Base-by-base conservation (phyloP, 176 grass and related monocot species). In the Paspalum notatum region DNA sequence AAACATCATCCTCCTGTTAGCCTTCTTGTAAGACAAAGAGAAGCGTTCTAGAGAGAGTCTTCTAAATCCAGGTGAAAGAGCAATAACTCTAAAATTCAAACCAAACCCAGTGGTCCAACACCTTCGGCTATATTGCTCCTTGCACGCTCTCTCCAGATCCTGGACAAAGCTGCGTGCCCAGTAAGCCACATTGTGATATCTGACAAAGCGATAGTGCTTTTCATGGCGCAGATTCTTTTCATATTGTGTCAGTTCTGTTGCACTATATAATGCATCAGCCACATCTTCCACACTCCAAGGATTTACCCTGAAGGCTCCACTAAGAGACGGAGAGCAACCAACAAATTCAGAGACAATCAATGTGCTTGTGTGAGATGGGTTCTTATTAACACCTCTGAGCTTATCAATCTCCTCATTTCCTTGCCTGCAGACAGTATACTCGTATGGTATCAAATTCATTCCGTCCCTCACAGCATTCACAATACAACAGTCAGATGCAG, bases 381-480 rank as follows among this genome's bases (percentile, higher is more conserved):
- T 78, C 52, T 74, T 65, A 44, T 55, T 66, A 76, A 82, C 39
- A 71, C 77, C 81, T 80, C 87, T 90, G 17, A 74, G 66, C 12
- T 75, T 80, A 54, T 90, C 81, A 43, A 87, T 85, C 24, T 85
- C 85, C 74, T 93, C 82, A 70, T 85, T 93, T 75, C 90, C 88
- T 71, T 97, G 90, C 48, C 93, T 90, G 70, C 90, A 97, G 46
- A 97, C 66, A 59, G 90, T 90, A 48, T 93, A 97, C 56, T 97
- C 88, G 46, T 97, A 97, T 0, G 90, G 85, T 80, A 97, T 89
- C 68, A 97, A 85, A 59, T 97, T 97, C 93, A 97, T 97, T 9
- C 93, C 93, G 79, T 97, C 93, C 79, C 93, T 85, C 48, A 93
- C 90, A 71, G 90, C 90, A 58, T 97, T 97, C 39, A 97, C 93